phyloP scores from a whole-genome alignment of 306 rosid genomes.

The Macrotyloma uniflorum region DNA sequence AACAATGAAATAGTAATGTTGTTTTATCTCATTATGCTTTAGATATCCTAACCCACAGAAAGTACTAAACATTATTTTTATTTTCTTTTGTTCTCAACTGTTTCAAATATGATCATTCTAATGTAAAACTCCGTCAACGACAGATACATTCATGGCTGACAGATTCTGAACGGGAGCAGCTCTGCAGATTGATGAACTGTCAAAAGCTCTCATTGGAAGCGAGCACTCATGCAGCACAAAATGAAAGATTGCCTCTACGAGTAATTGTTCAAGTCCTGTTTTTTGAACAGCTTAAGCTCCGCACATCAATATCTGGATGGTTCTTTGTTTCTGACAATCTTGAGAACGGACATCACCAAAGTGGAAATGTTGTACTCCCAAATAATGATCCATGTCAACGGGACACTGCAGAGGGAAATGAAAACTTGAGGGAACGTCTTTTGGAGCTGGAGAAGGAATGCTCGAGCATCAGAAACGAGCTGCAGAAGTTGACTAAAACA shows the following conservation, averaged over 20 bases:
- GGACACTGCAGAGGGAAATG: slow-evolving; percentile 46
- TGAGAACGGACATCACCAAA: slow-evolving; percentile 57
- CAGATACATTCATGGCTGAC: slow-evolving; percentile 90
- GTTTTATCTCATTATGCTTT: neutral
- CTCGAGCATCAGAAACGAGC: slow-evolving; percentile 66
- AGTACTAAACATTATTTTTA: neutral
- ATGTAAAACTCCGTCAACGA: slow-evolving; percentile 28
- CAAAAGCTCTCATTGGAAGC: slow-evolving; percentile 88
- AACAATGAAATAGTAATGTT: neutral
- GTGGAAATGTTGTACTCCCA: slow-evolving; percentile 53
- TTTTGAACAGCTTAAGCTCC: slow-evolving; percentile 88
- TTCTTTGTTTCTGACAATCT: slow-evolving; percentile 82
- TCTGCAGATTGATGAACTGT: slow-evolving; percentile 88
- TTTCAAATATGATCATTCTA: slow-evolving; percentile 23
- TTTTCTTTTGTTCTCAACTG: neutral
- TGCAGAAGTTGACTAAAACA: slow-evolving; percentile 70
- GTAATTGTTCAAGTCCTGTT: slow-evolving; percentile 84
- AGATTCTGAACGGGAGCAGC: slow-evolving; percentile 85
- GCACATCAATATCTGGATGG: slow-evolving; percentile 90
- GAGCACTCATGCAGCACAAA: slow-evolving; percentile 88
- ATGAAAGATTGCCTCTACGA: slow-evolving; percentile 85
- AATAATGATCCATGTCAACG: slow-evolving; percentile 39
- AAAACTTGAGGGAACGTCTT: slow-evolving; percentile 69
- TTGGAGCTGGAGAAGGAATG: slow-evolving; percentile 81
- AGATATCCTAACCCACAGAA: neutral